Base-by-base conservation (phyloP, 73 alveolate species). In the Paramecium tetraurelia region DNA sequence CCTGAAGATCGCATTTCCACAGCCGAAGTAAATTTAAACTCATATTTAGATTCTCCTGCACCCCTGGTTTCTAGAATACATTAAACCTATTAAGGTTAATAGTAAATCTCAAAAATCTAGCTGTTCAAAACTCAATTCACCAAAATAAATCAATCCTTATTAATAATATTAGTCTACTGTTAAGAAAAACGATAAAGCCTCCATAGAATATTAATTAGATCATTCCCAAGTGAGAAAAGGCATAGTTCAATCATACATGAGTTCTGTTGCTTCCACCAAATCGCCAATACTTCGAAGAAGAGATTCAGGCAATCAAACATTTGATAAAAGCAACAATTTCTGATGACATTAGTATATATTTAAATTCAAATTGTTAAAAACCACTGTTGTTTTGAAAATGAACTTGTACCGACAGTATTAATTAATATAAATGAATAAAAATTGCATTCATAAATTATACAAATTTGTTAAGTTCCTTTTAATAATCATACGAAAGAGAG, bases 251-350 rank as follows among this genome's bases (percentile, higher is more conserved):
- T 72, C 86, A 31, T 72, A 72, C 35, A 72, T 72, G 86, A 72
- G 86, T 72, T 72, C 86, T 29, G 59, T 72, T 35, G 86, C 86
- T 11, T 72, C 86, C 18, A 72, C 40, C 6, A 72, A 72, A 72
- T 72, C 86, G 9, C 86, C 86, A 31, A 36, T 72, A 33, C 7
- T 72, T 8, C 14, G 86, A 18, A 72, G 86, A 72, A 72, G 86
- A 35, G 57, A 72, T 10, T 72, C 86, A 36, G 59, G 59, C 18
- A 72, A 72, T 72, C 50, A 72, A 40, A 72, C 86, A 72, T 72
- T 72, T 38, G 86, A 72, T 72, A 31, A 29, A 38, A 72, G 86
- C 20, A 72, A 36, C 18, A 72, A 72, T 38, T 3, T 72, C 86
- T 29, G 59, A 33, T 40, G 48, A 40, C 1, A 10, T 40, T 40